These are phyloP conservation scores for Pleurotus sapidus DNA, from an alignment of 768 basidiomycete species.

Conservation along the genomic window DNA sequence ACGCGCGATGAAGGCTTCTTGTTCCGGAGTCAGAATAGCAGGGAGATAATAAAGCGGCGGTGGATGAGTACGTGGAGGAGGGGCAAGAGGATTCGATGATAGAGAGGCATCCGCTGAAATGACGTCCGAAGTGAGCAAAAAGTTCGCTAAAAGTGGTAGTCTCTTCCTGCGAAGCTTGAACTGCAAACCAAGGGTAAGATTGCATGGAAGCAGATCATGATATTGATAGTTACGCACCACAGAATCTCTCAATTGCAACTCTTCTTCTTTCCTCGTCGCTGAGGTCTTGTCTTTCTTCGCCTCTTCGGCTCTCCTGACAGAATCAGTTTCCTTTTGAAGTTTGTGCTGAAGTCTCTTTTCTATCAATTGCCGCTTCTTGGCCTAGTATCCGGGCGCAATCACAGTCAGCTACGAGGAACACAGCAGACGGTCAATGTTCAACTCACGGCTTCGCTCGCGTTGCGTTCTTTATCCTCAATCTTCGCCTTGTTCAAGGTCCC, in stretches of 20 bases:
- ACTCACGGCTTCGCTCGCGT: slow-evolving; percentile 77
- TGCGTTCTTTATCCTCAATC: slow-evolving; percentile 81
- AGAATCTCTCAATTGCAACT: slow-evolving; percentile 76
- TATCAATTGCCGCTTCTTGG: slow-evolving; percentile 79
- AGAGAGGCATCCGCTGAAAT: slow-evolving; percentile 38
- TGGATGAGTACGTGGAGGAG: slow-evolving; percentile 62
- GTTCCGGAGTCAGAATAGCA: slow-evolving; percentile 59
- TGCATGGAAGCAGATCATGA: not conserved
- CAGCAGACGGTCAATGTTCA: not conserved
- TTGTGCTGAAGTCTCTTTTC: slow-evolving; percentile 85
- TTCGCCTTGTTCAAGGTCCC: slow-evolving; percentile 87
- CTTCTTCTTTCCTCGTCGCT: slow-evolving; percentile 81
- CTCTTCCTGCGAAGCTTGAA: slow-evolving; percentile 72
- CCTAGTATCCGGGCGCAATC: slow-evolving; percentile 37
- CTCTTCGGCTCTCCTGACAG: slow-evolving; percentile 83
- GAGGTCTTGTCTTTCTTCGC: slow-evolving; percentile 78
- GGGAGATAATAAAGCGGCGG: slow-evolving; percentile 80
- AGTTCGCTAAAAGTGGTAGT: slow-evolving; percentile 72
- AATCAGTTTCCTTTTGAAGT: slow-evolving; percentile 81
- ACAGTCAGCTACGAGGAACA: not conserved
- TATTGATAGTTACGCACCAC: slow-evolving; percentile 47
- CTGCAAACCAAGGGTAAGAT: slow-evolving; percentile 30
- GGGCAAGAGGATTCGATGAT: slow-evolving; percentile 36
- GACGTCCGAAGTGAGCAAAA: slow-evolving; percentile 70
- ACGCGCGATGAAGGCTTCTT: slow-evolving; percentile 62